Base-by-base conservation (phyloP, 2,329 filamentous ascomycete species). In the Talaromyces sp. region DNA sequence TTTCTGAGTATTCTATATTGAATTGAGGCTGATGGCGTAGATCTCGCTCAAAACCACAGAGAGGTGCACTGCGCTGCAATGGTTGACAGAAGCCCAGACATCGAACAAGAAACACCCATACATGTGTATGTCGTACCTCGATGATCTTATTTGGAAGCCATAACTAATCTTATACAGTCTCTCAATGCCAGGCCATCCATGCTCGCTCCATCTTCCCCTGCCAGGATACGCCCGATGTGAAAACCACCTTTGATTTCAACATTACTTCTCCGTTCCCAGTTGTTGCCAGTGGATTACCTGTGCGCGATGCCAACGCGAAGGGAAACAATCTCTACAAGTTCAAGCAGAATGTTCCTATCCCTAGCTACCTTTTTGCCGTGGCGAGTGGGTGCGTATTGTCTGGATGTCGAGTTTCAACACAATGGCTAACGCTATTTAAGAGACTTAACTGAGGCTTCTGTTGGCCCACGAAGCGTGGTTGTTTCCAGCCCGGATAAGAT, bases 151-250 rank as follows among this genome's bases (percentile, higher is more conserved):
- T 31, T 55, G 2, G 9, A n/a, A 9, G 12, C n/a, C 14, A 33
- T 8, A 8, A 23, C 23, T n/a, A 52, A 16, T 57, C 63, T 35
- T 31, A 8, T 23, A 42, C 35, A 81, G 79, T 98, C 81, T 96
- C 91, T 50, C 95, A 98, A 80, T 96, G 93, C 76, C 93, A 99
- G 81, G 93, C 93, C 60, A 98, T 97, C 71, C 93, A 98, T 72
- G 92, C 91, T 48, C 88, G 95, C 64, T 96, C 92, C 55, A 85
- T 98, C 65, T 96, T 98, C 76, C 95, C 95, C 6, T 98, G 93
- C 77, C 93, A 98, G 80, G 95, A 99, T 73, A 98, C 95, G 0
- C 95, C 95, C 2, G 93, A 97, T 74, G 90, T 97, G 70, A 99
- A 99, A 81, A 92, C 91, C n/a, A 96, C 92, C 1, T 92, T 93